A percentile compares a stretch with the other conserved stretches of the same genome.
Evolutionary conservation across 129 eudicot species (phyloP).

Genomic region (Pittosporum tobira): DNA sequence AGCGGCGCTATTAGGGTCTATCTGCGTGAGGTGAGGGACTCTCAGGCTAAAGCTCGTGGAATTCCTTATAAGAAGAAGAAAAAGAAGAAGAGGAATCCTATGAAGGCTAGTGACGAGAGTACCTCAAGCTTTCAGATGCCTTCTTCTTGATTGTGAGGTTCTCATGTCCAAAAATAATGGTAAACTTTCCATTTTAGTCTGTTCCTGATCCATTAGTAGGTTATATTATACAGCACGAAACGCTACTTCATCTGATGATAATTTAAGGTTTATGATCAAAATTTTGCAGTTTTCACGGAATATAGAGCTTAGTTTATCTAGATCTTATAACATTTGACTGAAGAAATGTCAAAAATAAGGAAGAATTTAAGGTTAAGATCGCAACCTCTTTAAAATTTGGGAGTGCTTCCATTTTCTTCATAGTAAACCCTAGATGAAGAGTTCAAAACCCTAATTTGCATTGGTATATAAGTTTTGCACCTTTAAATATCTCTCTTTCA

Average conservation of each 20-base stretch:
- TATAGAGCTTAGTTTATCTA: not conserved
- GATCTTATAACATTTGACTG: not conserved
- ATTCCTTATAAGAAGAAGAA: conserved; percentile 74
- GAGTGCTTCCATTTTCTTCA: not conserved
- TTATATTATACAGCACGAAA: conserved; percentile 10
- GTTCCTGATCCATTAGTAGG: not conserved
- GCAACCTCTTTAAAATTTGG: not conserved
- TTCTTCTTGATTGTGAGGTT: conserved; percentile 26
- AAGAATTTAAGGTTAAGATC: not conserved
- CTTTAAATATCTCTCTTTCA: not conserved
- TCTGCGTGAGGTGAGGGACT: conserved; percentile 54
- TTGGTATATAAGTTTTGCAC: too few species aligned
- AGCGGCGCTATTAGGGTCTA: conserved; percentile 59
- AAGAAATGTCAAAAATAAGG: not conserved
- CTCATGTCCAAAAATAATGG: conserved; percentile 21
- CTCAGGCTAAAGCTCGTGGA: conserved; percentile 60
- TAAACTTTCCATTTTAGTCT: conserved; percentile 10
- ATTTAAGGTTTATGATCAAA: not conserved
- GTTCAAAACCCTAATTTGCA: conserved; percentile 21
- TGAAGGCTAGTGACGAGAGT: conserved; percentile 28
- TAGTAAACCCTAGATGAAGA: conserved; percentile 16
- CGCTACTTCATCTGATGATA: conserved; percentile 4
- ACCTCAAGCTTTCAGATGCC: conserved; percentile 34
- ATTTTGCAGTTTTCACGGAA: not conserved
- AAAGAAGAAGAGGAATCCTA: conserved; percentile 44